phyloP scores from a whole-genome alignment of 306 rosid genomes.

The Hippophae tibetana region DNA sequence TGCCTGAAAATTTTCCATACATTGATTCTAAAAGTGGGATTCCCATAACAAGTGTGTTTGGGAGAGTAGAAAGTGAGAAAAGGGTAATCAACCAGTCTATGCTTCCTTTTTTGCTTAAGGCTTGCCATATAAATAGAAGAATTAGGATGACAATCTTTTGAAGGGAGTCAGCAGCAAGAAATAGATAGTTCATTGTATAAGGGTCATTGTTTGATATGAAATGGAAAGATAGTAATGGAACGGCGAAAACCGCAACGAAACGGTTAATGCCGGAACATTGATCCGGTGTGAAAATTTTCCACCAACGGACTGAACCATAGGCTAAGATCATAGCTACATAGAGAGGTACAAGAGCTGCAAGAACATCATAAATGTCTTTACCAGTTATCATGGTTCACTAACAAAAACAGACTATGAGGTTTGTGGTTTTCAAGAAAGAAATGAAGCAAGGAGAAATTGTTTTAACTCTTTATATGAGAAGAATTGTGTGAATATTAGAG shows the following conservation, averaged over 20 bases:
- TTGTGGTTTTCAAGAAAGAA: too few relatives aligned
- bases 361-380: conserved; percentile 64
- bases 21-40: conserved; percentile 66
- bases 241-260: conserved; percentile 75
- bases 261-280: conserved; percentile 91
- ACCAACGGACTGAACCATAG: conserved; percentile 81
- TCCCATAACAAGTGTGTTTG: conserved; percentile 83
- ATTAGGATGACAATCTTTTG: conserved; percentile 47
- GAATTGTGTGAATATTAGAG: too few relatives aligned
- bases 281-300: conserved; percentile 79
- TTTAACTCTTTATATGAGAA: too few relatives aligned
- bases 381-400: too few relatives aligned
- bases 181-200: conserved; percentile 61
- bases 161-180: conserved; percentile 67
- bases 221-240: conserved; percentile 75
- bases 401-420: too few relatives aligned
- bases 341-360: conserved; percentile 73
- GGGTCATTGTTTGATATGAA: conserved; percentile 80
- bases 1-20: conserved; percentile 53
- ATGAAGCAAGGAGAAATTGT: too few relatives aligned
- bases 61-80: conserved; percentile 69
- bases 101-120: conserved; percentile 41
- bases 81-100: conserved; percentile 72
- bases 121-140: conserved; percentile 43
- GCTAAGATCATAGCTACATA: conserved; percentile 83